These are phyloP conservation scores for Yamadazyma friedrichii DNA, from an alignment of 1,139 yeast species.

Conservation along the genomic window DNA sequence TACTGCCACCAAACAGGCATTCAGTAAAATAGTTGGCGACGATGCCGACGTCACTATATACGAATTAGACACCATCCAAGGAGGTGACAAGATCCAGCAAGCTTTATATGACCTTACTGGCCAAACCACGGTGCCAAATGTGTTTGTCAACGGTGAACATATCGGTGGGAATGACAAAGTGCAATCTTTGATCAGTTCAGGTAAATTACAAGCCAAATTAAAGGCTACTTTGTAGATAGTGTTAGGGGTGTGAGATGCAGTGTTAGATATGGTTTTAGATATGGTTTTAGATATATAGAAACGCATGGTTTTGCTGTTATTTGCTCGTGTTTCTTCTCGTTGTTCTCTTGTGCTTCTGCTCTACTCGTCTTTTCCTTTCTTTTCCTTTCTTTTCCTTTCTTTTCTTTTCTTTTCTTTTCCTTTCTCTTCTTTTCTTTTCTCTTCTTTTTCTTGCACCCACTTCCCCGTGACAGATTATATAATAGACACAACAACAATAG, in stretches of 20 bases:
- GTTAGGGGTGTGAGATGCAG: too few relatives aligned
- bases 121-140: conserved; percentile 90
- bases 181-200: conserved; percentile 52
- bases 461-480: neutral
- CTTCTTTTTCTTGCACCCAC: neutral
- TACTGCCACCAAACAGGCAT: conserved; percentile 57
- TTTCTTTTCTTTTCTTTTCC: neutral
- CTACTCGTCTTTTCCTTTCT: neutral
- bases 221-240: conserved; percentile 41
- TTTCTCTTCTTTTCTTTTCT: neutral
- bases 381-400: neutral
- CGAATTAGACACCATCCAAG: conserved; percentile 56
- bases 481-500: too few relatives aligned
- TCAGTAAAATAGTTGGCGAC: conserved; percentile 49
- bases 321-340: neutral
- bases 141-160: conserved; percentile 86
- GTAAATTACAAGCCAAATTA: conserved; percentile 34
- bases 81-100: conserved; percentile 62
- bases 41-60: conserved; percentile 63
- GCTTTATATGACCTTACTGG: conserved; percentile 78
- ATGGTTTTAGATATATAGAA: too few relatives aligned
- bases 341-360: neutral
- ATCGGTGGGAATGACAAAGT: conserved; percentile 93
- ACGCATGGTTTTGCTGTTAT: too few relatives aligned
- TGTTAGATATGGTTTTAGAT: too few relatives aligned